phyloP scores from a whole-genome alignment of 23 red algal species.

The Gracilaria gracilis region DNA sequence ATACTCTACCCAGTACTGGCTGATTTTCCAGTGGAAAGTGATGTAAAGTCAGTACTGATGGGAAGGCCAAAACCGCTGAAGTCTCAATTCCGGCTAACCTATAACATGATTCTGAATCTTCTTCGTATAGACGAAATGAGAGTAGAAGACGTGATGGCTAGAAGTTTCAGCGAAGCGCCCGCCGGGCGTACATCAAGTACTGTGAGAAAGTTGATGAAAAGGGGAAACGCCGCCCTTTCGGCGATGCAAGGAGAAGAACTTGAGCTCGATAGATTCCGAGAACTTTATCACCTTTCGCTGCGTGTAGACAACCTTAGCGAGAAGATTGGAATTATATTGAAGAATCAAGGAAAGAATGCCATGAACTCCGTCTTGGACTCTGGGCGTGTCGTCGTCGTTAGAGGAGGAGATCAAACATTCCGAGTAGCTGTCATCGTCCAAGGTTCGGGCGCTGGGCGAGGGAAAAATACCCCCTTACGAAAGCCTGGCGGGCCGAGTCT shows the following conservation, averaged over 20 bases:
- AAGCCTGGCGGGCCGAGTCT: background rate
- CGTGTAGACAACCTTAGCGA: slow-evolving; percentile 19
- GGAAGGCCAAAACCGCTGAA: slow-evolving; percentile 75
- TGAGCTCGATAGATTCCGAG: slow-evolving; percentile 48
- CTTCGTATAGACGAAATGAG: slow-evolving; percentile 91
- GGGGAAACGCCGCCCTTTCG: slow-evolving; percentile 61
- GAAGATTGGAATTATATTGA: slow-evolving; percentile 27
- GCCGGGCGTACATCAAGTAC: slow-evolving; percentile 60
- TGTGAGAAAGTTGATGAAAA: slow-evolving; percentile 65
- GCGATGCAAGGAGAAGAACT: slow-evolving; percentile 49
- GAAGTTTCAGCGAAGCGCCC: slow-evolving; percentile 91
- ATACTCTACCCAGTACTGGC: slow-evolving; percentile 76
- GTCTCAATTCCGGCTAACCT: slow-evolving; percentile 94
- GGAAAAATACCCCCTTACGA: background rate
- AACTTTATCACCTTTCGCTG: slow-evolving; percentile 34
- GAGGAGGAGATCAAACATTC: slow-evolving; percentile 29
- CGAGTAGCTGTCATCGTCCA: slow-evolving; percentile 50
- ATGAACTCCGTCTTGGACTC: slow-evolving; percentile 13
- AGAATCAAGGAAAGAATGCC: slow-evolving; percentile 48
- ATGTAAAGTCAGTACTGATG: slow-evolving; percentile 84
- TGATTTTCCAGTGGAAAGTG: slow-evolving; percentile 80
- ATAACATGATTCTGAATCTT: slow-evolving; percentile 99
- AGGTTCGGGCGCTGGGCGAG: background rate
- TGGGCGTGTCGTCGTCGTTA: slow-evolving; percentile 54
- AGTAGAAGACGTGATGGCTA: slow-evolving; percentile 97